Percentiles rank a stretch among this genome's conserved stretches.
Conservation (phyloP, 106 monocot genomes). For the Acorus gramineus region DNA sequence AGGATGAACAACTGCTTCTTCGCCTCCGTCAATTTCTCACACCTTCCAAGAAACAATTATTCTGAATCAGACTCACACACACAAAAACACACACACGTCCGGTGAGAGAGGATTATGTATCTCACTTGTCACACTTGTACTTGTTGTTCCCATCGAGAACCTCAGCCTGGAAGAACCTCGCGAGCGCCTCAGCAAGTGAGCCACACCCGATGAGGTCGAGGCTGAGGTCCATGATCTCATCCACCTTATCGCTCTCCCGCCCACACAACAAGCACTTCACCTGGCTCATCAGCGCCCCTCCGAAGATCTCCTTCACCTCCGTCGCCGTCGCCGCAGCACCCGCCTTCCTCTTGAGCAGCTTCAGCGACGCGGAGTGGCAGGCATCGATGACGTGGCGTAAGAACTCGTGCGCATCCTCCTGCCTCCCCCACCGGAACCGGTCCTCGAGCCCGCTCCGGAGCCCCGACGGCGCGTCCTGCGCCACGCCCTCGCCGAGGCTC, state of each 20-base stretch:
- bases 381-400: constrained; percentile 87
- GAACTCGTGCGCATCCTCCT: constrained; percentile 98
- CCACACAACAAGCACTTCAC: constrained; percentile 82
- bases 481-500: constrained; percentile 18
- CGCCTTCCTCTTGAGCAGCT: constrained; percentile 35
- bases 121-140: constrained; percentile 77
- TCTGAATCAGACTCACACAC: no score
- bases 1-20: constrained; percentile 84
- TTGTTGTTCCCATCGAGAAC: constrained; percentile 78
- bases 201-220: constrained; percentile 67
- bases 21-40: constrained; percentile 76
- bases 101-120: no score
- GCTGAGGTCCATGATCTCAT: constrained; percentile 96
- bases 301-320: constrained; percentile 86
- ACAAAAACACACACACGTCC: no score
- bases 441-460: constrained; percentile 68
- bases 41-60: constrained; percentile 24
- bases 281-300: constrained; percentile 81
- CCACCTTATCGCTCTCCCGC: constrained; percentile 75
- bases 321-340: constrained; percentile 11
- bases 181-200: constrained; percentile 66
- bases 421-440: constrained; percentile 80
- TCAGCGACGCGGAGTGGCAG: constrained; percentile 64
- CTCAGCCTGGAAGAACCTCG: constrained; percentile 74
- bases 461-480: constrained; percentile 62